Evolutionary conservation across 1,284 basidiomycete species (phyloP), one percentile per base, ranked within the genome.

Genomic region (Heterobasidion irregulare): DNA sequence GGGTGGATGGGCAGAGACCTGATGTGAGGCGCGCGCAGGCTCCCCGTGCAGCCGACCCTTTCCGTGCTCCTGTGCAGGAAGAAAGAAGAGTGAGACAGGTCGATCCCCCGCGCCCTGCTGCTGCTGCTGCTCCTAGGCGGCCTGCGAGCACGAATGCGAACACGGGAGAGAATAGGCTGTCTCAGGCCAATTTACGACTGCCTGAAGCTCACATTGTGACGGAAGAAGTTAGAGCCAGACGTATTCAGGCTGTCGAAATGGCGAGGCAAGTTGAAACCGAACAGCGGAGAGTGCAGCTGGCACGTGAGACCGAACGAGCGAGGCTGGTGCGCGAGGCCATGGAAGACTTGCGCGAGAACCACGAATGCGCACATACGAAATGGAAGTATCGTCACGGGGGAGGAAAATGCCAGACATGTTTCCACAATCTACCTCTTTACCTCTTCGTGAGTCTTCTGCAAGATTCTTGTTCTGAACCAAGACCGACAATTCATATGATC

Each of bases 371-470:
- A 5, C 70, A 74, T 34, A 18, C 4, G 5, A 32, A 8, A 0
- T 73, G 70, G 69, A 52, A 33, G 1, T 68, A 66, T 50, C 66
- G 65, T 1, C 1, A 9, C 0, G 70, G 72, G 6, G 61, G 61
- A 0, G 70, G 68, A 0, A 43, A 41, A 9, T 75, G 74, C 56
- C 65, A 73, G 50, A 63, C 41, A n/a, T 75, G 75, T 55, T 59
- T 61, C 12, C 51, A 63, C 16, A 16, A 59, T 41, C 51, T 72
- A 7, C 65, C 62, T 0, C 2, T 56, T 5, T 75, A 68, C 59
- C 66, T 72, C 35, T 67, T 70, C 38, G 74, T 75, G 53, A 66
- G 72, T 33, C 13, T 41, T 41, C 38, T 41, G 10, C 38, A 12
- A 41, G 10, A n/a, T 41, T 41, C 3, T n/a, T 41, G 6, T 41